Base-by-base conservation (phyloP, 2,329 filamentous ascomycete species). In the Trichocomaceae sp. region DNA sequence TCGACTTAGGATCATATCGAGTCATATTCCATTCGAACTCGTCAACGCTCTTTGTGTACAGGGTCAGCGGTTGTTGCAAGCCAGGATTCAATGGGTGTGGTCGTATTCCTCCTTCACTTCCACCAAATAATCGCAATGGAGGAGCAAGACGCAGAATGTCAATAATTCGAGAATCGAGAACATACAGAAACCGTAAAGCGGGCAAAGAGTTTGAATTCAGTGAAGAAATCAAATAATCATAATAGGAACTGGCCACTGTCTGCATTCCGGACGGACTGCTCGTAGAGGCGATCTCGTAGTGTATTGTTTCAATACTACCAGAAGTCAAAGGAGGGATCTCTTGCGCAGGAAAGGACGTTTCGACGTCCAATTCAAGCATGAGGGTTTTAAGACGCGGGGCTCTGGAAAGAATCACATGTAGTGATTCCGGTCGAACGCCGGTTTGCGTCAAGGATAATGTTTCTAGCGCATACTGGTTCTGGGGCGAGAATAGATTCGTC, bases 171-270 rank as follows among this genome's bases (percentile, higher is more conserved):
- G 86, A 82, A 64, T 96, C 90, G 50, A 89, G 86, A 17, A 96
- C 92, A 67, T 95, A 96, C 7, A 97, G 80, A 20, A 85, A 82
- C 35, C 79, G 79, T 8, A 97, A 78, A 35, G 80, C 81, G 1
- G 90, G 90, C 7, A 97, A 79, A 7, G 83, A 81, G 58, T 86
- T 86, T 15, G 83, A 81, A 57, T 93, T 82, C 31, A 97, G 81
- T 0, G 89, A 95, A n/a, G 82, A 82, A 23, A 89, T 85, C 19
- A 97, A 82, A 70, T 96, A 96, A 58, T 83, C 82, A 71, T 96
- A 95, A 74, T 96, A 95, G 17, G 79, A 80, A 22, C 75, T 72
- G 6, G 77, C 73, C 1, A 79, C 76, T 0, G 76, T 72, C 49
- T 78, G 75, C 50, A 80, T 68, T 10, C 75, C 71, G 57, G 83